These are phyloP conservation scores for Forsythia suspensa DNA, from an alignment of 257 asterid genomes.

Conservation along the genomic window DNA sequence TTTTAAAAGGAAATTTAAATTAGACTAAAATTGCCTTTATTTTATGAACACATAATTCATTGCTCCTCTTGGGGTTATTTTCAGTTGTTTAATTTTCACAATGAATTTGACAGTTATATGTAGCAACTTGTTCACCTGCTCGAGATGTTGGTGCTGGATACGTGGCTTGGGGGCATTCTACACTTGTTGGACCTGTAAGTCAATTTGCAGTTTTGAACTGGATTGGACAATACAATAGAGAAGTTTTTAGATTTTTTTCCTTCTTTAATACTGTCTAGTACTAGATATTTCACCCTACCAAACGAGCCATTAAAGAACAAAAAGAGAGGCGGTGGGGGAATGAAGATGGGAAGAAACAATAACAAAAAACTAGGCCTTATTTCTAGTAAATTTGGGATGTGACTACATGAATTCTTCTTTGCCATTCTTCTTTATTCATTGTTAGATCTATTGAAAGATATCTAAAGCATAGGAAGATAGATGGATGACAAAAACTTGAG, in stretches of 20 bases:
- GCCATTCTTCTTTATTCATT: background rate
- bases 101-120: constrained; percentile 57
- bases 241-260: background rate
- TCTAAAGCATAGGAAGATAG: background rate
- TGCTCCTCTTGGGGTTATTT: background rate
- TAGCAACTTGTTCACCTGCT: constrained; percentile 97
- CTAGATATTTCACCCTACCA: no score
- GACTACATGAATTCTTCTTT: background rate
- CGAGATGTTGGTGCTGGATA: constrained; percentile 80
- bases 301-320: background rate
- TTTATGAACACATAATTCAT: background rate
- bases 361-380: background rate
- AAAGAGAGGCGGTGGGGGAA: background rate
- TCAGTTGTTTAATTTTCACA: constrained; percentile 17
- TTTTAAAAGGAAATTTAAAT: background rate
- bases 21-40: background rate
- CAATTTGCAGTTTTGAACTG: background rate
- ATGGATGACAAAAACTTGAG: background rate
- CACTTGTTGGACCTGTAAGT: constrained; percentile 92
- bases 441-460: constrained; percentile 18
- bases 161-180: constrained; percentile 97
- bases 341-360: background rate
- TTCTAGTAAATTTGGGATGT: background rate
- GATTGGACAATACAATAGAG: background rate
- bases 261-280: no score